Base-by-base conservation (phyloP, 768 basidiomycete species). In the Pleurotus ostreatus region DNA sequence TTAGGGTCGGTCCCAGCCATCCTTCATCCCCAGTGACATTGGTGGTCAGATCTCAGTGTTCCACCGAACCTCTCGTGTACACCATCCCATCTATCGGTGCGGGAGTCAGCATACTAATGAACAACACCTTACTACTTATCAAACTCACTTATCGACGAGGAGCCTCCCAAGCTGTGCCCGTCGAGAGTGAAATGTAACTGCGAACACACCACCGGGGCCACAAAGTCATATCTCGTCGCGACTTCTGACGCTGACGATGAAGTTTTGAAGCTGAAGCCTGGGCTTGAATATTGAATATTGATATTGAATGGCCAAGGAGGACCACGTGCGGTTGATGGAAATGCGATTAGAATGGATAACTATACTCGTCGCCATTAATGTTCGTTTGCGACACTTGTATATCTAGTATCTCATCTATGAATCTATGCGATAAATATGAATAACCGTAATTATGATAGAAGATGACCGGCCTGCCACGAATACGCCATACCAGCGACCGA, bases 1-100 rank as follows among this genome's bases (percentile, higher is more conserved):
- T 25, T 63, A 46, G 26, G 68, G 45, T 16, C 34, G 52, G 12
- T 68, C 56, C 68, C 69, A 71, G 5, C 68, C 69, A 71, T 8
- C 68, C 66, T 2, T 43, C 34, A 54, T 70, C 68, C 3, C 62
- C 62, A 16, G 65, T 62, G n/a, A 65, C 45, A 1, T 49, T 45
- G 7, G 69, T 68, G 37, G 48, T 62, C 12, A 62, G 59, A 47
- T 68, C 63, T 20, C 48, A 70, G 46, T 68, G 66, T 15, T 68
- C 65, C 16, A 51, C 38, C 0, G 68, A 61, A 5, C 65, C 68
- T 6, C 68, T 63, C 3, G 63, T 66, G 49, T 63, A 70, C 1
- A 58, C 59, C 68, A 70, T 61, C 11, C 47, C 47, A 55, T 68
- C 66, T 68, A 18, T 18, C 25, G 44, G 18, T 46, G 44, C 13